Base-by-base conservation (phyloP, 1,284 basidiomycete genomes). In the Bjerkandera adusta region DNA sequence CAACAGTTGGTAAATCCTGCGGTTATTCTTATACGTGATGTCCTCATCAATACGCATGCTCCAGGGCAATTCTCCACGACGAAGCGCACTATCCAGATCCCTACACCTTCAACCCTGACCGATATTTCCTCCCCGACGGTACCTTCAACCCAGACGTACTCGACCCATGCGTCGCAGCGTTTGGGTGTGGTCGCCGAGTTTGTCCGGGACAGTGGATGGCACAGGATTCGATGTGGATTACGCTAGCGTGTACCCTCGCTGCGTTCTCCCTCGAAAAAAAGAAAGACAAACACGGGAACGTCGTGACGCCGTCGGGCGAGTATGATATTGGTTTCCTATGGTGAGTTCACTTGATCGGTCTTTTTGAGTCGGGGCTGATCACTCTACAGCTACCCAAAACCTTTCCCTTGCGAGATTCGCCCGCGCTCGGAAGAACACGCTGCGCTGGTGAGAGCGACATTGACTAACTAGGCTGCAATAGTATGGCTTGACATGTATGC, bases 181-280 rank as follows among this genome's bases (percentile, higher is more conserved):
- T 48, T 24, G 46, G 46, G n/a, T 48, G 34, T 40, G 46, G 46
- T 15, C 39, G 46, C 7, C 38, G 48, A 24, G 27, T 34, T 22
- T 47, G 45, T 33, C 45, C 45, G 1, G 45, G 45, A 13, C 30
- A 27, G 5, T 30, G 27, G 29, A 25, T 47, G 16, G 45, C 30
- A 11, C 34, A 47, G 18, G 39, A 47, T 22, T 16, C 45, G 7
- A 16, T 47, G 5, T 47, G 45, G 45, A 24, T 47, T 20, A 32
- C 38, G 5, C 55, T 73, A 4, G 70, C 68, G 11, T 68, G 67
- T 1, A 58, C 70, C 5, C 54, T 75, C 10, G 53, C 67, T 2
- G 66, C 66, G 3, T 73, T 66, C 53, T 51, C 64, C 24, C 66
- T 75, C 24, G 50, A 60, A 25, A 67, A 64, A 43, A 55, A 64